Base-by-base conservation (phyloP, 441 rosid genomes). In the Rhodomyrtus psidioides region DNA sequence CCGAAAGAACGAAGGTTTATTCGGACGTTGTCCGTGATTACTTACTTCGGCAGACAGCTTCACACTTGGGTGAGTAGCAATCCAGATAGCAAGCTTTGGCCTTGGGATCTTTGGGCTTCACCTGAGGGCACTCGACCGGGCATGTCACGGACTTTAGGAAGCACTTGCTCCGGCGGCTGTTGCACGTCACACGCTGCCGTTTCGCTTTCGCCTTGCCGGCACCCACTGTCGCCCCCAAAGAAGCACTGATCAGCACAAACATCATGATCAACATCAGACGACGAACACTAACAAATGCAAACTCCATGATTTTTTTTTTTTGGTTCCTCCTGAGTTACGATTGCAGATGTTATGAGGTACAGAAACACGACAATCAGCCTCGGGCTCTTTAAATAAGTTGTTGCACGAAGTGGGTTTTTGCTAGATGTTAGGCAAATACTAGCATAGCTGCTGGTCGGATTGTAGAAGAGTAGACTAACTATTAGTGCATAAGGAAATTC, bases 71-170 rank as follows among this genome's bases (percentile, higher is more conserved):
- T 39, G 91, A 89, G 88, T 91, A 82, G 82, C 97, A 93, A 81
- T 94, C 89, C n/a, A 93, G 51, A 84, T 88, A 91, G 87, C 96
- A 94, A 27, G 90, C 96, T 91, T 93, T 93, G 89, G 92, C 86
- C 0, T 89, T 87, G 55, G 92, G 91, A 86, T 90, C 84, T 49
- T 62, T 81, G 10, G 89, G 89, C 5, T 89, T 87, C 55, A 70
- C 83, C 58, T 90, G 84, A 17, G 94, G 95, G 86, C 97, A 94
- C 86, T 94, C 89, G n/a, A 76, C 57, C 4, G 97, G 97, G 86
- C 96, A 94, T 5, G 12, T 39, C 30, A 89, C 85, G 58, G 30
- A 26, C 90, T 59, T 88, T 46, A 84, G 87, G 89, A 89, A 93
- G 86, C 95, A 93, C n/a, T 84, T 65, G 81, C 93, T 90, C 44